Conservation (phyloP, 441 rosid genomes). For the Populus hybrid region DNA sequence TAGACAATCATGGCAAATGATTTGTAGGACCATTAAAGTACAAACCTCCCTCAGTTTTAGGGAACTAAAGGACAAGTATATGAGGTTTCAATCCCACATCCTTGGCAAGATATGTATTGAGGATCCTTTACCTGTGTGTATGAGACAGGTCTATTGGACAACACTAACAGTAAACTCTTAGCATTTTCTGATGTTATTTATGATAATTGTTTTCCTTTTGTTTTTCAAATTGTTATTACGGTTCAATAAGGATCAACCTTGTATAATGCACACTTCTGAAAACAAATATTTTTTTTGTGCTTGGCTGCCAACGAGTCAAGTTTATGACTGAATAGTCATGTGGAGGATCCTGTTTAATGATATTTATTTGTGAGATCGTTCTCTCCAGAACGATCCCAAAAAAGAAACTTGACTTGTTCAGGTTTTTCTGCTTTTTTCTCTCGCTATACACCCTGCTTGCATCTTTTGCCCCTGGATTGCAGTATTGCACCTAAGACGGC, state of each 20-base stretch:
- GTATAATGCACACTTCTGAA: background rate
- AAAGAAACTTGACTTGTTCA: background rate
- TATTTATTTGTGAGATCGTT: background rate
- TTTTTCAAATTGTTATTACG: background rate
- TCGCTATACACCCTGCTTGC: background rate
- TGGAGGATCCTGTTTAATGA: background rate
- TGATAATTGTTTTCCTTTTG: background rate
- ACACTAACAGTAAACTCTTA: background rate
- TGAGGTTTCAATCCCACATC: background rate
- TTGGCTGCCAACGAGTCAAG: background rate
- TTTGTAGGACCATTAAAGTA: background rate
- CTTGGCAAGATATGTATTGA: background rate
- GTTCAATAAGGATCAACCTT: background rate
- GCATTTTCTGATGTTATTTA: background rate
- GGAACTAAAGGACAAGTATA: background rate
- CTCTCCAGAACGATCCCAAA: background rate
- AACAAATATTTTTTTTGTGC: background rate
- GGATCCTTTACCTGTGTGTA: background rate
- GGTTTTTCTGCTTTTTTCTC: background rate
- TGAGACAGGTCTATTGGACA: background rate
- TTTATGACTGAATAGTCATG: background rate
- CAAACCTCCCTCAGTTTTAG: background rate
- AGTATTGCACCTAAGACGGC: background rate
- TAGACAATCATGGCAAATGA: conserved; percentile 1
- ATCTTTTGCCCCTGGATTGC: background rate